A percentile compares a stretch with the other conserved stretches of the same genome.
These are phyloP conservation scores for Pyronema domesticum DNA, from an alignment of 495 filamentous ascomycete species.

Conservation along the genomic window DNA sequence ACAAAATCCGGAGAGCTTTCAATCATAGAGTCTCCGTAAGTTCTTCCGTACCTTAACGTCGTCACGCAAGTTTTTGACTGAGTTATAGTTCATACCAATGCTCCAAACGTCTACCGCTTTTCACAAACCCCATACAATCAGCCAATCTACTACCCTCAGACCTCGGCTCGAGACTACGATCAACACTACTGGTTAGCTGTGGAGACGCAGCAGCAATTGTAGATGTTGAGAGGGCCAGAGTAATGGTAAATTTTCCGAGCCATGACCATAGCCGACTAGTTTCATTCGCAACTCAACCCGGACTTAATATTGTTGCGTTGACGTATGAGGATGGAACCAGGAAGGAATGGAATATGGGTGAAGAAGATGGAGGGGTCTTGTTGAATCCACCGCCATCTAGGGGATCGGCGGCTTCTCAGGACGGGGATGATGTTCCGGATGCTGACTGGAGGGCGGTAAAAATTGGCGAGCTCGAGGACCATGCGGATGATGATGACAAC, in stretches of 20 bases:
- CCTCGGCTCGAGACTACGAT: conserved; percentile 16
- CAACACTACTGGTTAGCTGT: conserved; percentile 14
- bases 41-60: not conserved
- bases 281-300: conserved; percentile 13
- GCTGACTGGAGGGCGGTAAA: conserved; percentile 16
- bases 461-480: conserved; percentile 3
- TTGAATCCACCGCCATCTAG: conserved; percentile 12
- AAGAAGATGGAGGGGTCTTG: conserved; percentile 19
- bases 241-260: conserved; percentile 21
- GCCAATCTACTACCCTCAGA: conserved; percentile 13
- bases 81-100: conserved; percentile 7
- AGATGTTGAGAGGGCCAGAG: conserved; percentile 17
- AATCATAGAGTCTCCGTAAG: conserved; percentile 10
- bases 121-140: conserved; percentile 9
- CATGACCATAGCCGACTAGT: conserved; percentile 14
- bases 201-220: conserved; percentile 15
- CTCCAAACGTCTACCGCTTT: conserved; percentile 13
- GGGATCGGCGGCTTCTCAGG: conserved; percentile 3
- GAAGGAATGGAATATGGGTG: conserved; percentile 21
- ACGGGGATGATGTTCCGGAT: conserved; percentile 3
- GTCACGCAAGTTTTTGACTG: not conserved
- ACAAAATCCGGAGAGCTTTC: conserved; percentile 12
- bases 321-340: conserved; percentile 14
- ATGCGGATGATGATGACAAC: conserved; percentile 9
- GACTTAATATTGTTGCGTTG: conserved; percentile 13